phyloP scores from a whole-genome alignment of 2,329 filamentous ascomycete genomes.

The Nannizziopsis barbatae region DNA sequence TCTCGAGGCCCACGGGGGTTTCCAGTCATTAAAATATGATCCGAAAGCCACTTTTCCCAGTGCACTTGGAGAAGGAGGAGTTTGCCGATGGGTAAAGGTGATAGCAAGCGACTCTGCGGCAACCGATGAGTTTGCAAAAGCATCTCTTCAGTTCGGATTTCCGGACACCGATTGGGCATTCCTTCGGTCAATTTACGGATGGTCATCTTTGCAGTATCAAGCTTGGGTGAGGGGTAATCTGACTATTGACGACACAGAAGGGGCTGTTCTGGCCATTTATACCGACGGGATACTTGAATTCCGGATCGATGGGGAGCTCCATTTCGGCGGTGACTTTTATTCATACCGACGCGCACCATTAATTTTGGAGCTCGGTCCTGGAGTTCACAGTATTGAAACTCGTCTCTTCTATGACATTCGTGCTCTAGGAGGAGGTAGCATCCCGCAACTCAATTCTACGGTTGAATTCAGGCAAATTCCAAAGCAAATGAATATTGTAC shows the following conservation, averaged over 20 bases:
- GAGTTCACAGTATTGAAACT: constrained; percentile 42
- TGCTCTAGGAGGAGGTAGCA: constrained; percentile 42
- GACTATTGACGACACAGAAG: constrained; percentile 27
- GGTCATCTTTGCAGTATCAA: constrained; percentile 49
- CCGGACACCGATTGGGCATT: constrained; percentile 44
- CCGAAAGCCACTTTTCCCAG: constrained; percentile 36
- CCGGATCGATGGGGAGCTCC: constrained; percentile 41
- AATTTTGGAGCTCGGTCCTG: constrained; percentile 40
- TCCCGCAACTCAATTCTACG: constrained; percentile 36
- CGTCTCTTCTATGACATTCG: constrained; percentile 48
- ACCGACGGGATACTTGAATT: constrained; percentile 43
- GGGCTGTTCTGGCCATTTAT: constrained; percentile 32
- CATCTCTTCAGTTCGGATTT: constrained; percentile 38
- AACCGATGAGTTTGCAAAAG: constrained; percentile 24
- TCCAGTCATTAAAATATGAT: constrained; percentile 38
- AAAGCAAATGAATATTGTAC: constrained; percentile 23
- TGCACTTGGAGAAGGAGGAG: constrained; percentile 39
- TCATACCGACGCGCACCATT: constrained; percentile 41
- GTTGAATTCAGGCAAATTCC: constrained; percentile 26
- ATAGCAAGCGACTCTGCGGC: constrained; percentile 24
- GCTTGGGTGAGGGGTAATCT: constrained; percentile 45
- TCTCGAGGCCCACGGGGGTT: constrained; percentile 44
- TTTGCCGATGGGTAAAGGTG: constrained; percentile 39
- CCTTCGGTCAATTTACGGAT: constrained; percentile 46
- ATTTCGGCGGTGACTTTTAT: constrained; percentile 50